Evolutionary conservation across 768 basidiomycete genomes (phyloP).

Genomic region (Astraeus odoratus): DNA sequence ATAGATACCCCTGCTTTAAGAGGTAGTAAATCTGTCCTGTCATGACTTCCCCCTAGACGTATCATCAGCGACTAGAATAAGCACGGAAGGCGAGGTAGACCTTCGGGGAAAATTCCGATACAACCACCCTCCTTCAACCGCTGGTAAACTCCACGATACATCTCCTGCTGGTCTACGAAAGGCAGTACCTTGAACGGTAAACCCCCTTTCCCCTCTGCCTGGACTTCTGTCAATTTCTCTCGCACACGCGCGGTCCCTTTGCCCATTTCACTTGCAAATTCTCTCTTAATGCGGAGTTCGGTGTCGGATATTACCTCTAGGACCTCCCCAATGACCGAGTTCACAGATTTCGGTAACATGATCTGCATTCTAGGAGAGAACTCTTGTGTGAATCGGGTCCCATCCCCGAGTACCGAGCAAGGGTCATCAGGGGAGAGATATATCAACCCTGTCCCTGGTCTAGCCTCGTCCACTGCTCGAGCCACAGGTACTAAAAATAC

Average conservation of each 20-base stretch:
- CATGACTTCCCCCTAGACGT: constrained; percentile 85
- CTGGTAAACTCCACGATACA: constrained; percentile 92
- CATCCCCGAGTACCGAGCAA: constrained; percentile 73
- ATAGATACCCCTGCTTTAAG: constrained; percentile 96
- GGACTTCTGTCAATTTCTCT: constrained; percentile 59
- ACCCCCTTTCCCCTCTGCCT: constrained; percentile 50
- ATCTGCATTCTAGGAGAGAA: constrained; percentile 79
- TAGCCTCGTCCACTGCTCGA: constrained; percentile 84
- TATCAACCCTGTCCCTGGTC: constrained; percentile 65
- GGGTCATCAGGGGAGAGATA: constrained; percentile 70
- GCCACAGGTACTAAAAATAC: constrained; percentile 75
- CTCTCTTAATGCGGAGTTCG: constrained; percentile 74
- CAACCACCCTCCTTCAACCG: constrained; percentile 78
- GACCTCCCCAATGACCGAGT: constrained; percentile 75
- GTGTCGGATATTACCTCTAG: constrained; percentile 86
- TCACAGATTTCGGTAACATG: constrained; percentile 74
- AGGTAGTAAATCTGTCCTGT: constrained; percentile 92
- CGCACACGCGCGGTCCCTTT: constrained; percentile 62
- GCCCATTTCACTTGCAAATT: constrained; percentile 78
- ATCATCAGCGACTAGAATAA: not conserved
- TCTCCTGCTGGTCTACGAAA: constrained; percentile 87
- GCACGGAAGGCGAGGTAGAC: constrained; percentile 33
- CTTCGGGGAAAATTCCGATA: constrained; percentile 98
- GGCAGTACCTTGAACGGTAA: constrained; percentile 79
- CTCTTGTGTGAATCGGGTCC: constrained; percentile 69